phyloP scores from a whole-genome alignment of 371 early-diverging fungal species.

The Lichtheimia ornata region DNA sequence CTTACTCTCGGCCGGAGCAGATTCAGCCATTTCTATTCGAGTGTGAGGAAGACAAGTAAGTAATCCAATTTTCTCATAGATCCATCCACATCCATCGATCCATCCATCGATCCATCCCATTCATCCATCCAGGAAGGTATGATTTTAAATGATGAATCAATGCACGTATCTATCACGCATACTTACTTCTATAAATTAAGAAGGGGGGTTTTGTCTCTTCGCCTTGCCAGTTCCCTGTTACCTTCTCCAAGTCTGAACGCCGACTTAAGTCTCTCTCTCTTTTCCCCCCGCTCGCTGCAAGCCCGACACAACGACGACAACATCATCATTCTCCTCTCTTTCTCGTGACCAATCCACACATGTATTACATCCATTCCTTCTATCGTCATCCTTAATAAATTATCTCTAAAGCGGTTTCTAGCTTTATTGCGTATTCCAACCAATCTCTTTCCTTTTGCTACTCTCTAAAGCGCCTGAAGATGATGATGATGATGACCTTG shows the following conservation, averaged over 20 bases:
- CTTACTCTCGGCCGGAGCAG: constrained; percentile 59
- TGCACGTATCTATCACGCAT: constrained; percentile 4
- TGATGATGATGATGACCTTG: not conserved
- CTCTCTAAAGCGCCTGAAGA: not conserved
- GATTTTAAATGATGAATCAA: not conserved
- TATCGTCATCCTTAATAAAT: too few relatives aligned
- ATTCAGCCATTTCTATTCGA: constrained; percentile 57
- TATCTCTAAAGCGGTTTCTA: too few relatives aligned
- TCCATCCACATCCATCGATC: constrained; percentile 3
- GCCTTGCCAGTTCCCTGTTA: too few relatives aligned
- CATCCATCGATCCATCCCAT: constrained; percentile 16
- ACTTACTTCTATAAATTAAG: constrained; percentile 13
- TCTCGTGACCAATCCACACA: too few relatives aligned
- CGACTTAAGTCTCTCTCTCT: too few relatives aligned
- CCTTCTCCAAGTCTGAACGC: too few relatives aligned
- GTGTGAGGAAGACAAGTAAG: not conserved
- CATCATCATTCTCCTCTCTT: too few relatives aligned
- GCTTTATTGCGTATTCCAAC: not conserved
- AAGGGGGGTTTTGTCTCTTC: not conserved
- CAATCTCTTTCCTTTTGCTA: not conserved
- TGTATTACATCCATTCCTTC: too few relatives aligned
- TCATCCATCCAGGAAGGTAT: not conserved
- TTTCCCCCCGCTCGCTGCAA: too few relatives aligned
- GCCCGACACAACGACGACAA: too few relatives aligned
- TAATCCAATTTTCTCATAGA: not conserved